These are phyloP conservation scores for Cyclotella baltica DNA, from an alignment of 108 stramenopile genomes.

Conservation along the genomic window DNA sequence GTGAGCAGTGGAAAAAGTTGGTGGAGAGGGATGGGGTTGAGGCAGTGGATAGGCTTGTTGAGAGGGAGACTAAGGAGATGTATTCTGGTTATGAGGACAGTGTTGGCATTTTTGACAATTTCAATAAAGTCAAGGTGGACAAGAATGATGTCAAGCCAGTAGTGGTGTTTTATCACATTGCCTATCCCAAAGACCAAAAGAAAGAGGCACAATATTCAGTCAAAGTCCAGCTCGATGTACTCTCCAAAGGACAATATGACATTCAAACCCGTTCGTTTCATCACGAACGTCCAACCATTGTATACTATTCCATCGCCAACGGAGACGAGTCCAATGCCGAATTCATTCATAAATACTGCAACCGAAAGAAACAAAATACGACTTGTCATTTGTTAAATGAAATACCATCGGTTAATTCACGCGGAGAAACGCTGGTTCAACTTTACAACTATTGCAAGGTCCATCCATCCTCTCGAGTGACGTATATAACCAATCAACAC, in stretches of 20 bases:
- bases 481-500: conserved; percentile 47
- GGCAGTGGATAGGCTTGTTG: conserved; percentile 44
- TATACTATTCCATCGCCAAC: conserved; percentile 43
- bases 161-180: conserved; percentile 45
- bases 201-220: conserved; percentile 31
- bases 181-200: conserved; percentile 36
- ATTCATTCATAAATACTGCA: conserved; percentile 31
- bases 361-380: conserved; percentile 9
- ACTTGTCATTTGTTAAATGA: conserved; percentile 35
- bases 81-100: conserved; percentile 35
- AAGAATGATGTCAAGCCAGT: conserved; percentile 23
- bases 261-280: conserved; percentile 40
- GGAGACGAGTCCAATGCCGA: conserved; percentile 32
- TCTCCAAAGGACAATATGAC: conserved; percentile 50
- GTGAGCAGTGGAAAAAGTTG: conserved; percentile 45
- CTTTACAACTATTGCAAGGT: conserved; percentile 42
- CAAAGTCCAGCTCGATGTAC: conserved; percentile 44
- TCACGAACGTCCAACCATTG: conserved; percentile 28
- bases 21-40: conserved; percentile 36
- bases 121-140: conserved; percentile 17
- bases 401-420: conserved; percentile 29
- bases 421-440: conserved; percentile 47
- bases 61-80: conserved; percentile 29
- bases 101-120: conserved; percentile 6
- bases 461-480: conserved; percentile 39